Evolutionary conservation across 768 basidiomycete species (phyloP).

Genomic region (Phylloporus arenicola): DNA sequence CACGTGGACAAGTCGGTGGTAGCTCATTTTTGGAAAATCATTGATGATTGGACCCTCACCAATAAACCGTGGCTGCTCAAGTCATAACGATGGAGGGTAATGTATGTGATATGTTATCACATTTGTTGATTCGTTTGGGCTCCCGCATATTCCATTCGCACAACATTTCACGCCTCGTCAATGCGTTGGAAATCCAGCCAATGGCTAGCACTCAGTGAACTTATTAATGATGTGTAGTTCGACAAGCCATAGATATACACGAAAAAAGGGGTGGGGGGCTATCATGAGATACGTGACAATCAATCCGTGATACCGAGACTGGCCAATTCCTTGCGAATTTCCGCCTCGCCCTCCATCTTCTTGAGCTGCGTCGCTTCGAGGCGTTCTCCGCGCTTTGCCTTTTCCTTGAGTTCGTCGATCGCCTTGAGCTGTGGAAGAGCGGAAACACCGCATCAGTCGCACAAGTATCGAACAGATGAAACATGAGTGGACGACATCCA

Average conservation of each 20-base stretch:
- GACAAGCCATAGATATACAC: slow-evolving; percentile 5
- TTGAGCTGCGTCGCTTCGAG: slow-evolving; percentile 92
- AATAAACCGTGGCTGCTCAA: slow-evolving; percentile 77
- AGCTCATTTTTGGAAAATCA: slow-evolving; percentile 90
- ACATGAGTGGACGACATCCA: slow-evolving; percentile 20
- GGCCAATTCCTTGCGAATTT: slow-evolving; percentile 76
- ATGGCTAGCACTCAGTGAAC: not conserved
- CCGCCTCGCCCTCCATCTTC: slow-evolving; percentile 91
- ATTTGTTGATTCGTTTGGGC: not conserved
- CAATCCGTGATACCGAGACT: slow-evolving; percentile 21
- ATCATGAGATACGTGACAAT: not conserved
- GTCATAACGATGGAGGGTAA: slow-evolving; percentile 18
- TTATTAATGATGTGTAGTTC: not conserved
- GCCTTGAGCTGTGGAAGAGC: slow-evolving; percentile 70
- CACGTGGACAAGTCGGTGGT: slow-evolving; percentile 91
- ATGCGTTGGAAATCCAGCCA: not conserved
- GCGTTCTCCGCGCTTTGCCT: slow-evolving; percentile 81
- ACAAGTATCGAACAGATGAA: not conserved
- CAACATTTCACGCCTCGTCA: not conserved
- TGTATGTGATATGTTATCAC: not conserved
- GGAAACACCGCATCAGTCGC: not conserved
- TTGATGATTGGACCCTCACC: slow-evolving; percentile 78
- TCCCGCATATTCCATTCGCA: not conserved
- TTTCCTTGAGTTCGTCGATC: slow-evolving; percentile 97
- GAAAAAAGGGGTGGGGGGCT: not conserved